Evolutionary conservation across 305 asterid genomes (phyloP).

Genomic region (Coffea humblotiana): DNA sequence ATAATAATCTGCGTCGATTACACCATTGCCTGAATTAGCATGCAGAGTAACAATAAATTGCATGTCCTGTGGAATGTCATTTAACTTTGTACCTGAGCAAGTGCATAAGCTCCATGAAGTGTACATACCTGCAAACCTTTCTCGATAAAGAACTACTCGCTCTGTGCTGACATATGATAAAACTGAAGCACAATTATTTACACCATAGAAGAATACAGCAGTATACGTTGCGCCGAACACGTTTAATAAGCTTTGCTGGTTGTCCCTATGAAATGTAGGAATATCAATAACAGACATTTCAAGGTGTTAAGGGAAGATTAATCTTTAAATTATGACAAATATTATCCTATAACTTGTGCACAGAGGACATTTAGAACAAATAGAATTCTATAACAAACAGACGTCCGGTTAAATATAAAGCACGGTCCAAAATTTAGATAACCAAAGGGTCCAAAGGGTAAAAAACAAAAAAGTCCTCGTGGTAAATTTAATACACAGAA

Average conservation of each 20-base stretch:
- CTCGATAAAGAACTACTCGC: conserved; percentile 22
- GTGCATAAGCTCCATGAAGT: conserved; percentile 20
- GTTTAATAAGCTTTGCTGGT: conserved; percentile 21
- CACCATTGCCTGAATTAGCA: too few species aligned
- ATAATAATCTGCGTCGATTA: background rate
- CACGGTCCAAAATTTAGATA: background rate
- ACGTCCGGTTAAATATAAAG: background rate
- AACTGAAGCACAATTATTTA: conserved; percentile 11
- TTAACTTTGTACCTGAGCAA: conserved; percentile 17
- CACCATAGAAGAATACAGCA: conserved; percentile 19
- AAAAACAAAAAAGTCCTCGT: too few species aligned
- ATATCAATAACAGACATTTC: too few species aligned
- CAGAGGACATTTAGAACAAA: too few species aligned
- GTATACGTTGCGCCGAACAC: conserved; percentile 19
- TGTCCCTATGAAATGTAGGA: background rate
- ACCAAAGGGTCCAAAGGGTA: background rate
- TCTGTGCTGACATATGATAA: conserved; percentile 15
- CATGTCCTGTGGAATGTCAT: too few species aligned
- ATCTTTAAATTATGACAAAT: background rate
- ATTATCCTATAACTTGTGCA: conserved; percentile 28
- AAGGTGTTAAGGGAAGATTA: background rate
- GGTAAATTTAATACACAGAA: too few species aligned
- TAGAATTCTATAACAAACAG: too few species aligned
- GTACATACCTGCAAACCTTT: conserved; percentile 26
- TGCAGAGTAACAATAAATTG: too few species aligned